These are phyloP conservation scores for Pontederia crassipes DNA, from an alignment of 176 grass and related monocot species.

Conservation along the genomic window DNA sequence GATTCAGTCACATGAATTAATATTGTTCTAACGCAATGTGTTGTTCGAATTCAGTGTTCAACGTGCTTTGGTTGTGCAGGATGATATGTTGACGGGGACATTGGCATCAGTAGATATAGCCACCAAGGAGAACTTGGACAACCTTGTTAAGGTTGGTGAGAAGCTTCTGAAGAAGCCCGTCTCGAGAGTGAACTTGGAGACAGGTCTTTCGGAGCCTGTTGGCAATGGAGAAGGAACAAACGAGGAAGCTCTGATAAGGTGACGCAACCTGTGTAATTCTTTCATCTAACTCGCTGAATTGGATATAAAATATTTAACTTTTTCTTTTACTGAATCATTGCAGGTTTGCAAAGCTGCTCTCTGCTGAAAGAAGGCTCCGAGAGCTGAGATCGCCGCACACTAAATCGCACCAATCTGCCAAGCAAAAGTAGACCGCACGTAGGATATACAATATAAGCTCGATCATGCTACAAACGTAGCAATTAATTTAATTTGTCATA, in stretches of 20 bases:
- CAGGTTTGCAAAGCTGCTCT: neutral
- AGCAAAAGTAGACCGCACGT: neutral
- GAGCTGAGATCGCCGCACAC: neutral
- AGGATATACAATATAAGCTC: too few species aligned
- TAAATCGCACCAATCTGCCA: neutral
- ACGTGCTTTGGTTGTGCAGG: neutral
- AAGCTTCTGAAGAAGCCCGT: slow-evolving; percentile 4
- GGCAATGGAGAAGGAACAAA: slow-evolving; percentile 7
- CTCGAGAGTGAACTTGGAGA: slow-evolving; percentile 12
- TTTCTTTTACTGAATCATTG: neutral
- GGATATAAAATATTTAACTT: neutral
- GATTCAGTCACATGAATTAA: neutral
- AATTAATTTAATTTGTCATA: too few species aligned
- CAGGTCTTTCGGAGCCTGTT: slow-evolving; percentile 2
- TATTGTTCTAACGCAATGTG: neutral
- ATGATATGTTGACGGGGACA: neutral
- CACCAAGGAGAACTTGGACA: slow-evolving; percentile 3
- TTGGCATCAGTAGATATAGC: slow-evolving; percentile 2
- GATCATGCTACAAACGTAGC: too few species aligned
- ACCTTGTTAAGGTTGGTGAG: neutral
- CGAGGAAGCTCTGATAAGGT: slow-evolving; percentile 9
- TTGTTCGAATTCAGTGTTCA: neutral
- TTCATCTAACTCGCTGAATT: neutral
- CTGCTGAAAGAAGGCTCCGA: neutral
- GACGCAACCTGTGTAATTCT: neutral